Evolutionary conservation across 768 basidiomycete species (phyloP).

Genomic region (Kwoniella pini): DNA sequence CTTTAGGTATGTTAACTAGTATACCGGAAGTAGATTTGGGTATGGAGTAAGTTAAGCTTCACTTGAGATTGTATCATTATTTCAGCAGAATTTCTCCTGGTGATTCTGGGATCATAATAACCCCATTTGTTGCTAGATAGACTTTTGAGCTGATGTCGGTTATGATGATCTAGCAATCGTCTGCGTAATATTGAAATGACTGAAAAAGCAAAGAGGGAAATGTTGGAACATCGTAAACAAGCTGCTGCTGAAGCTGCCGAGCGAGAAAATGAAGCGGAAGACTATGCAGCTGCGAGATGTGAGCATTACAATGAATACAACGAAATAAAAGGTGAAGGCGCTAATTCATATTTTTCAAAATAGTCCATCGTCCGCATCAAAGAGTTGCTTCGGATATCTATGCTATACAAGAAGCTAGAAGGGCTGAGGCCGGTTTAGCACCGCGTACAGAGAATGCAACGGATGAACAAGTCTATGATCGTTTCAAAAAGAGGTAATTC

Average conservation of each 20-base stretch:
- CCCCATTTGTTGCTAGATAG: no score
- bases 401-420: slow-evolving; percentile 80
- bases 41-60: slow-evolving; percentile 75
- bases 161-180: slow-evolving; percentile 63
- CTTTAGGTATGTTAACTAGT: slow-evolving; percentile 91
- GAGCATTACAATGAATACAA: no score
- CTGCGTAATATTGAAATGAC: slow-evolving; percentile 96
- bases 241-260: slow-evolving; percentile 38
- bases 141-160: no score
- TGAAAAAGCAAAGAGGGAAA: slow-evolving; percentile 87
- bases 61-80: no score
- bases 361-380: slow-evolving; percentile 76
- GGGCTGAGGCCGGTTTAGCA: slow-evolving; percentile 76
- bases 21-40: slow-evolving; percentile 98
- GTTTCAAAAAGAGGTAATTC: slow-evolving; percentile 81
- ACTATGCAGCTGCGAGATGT: slow-evolving; percentile 87
- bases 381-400: slow-evolving; percentile 81
- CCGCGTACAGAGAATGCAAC: slow-evolving; percentile 71
- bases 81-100: no score
- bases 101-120: no score
- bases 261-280: slow-evolving; percentile 63
- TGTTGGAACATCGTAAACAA: slow-evolving; percentile 66
- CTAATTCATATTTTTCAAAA: no score
- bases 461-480: slow-evolving; percentile 83
- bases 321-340: no score